These are phyloP conservation scores for Aspergillus steynii DNA, from an alignment of 495 filamentous ascomycete genomes.

Conservation along the genomic window DNA sequence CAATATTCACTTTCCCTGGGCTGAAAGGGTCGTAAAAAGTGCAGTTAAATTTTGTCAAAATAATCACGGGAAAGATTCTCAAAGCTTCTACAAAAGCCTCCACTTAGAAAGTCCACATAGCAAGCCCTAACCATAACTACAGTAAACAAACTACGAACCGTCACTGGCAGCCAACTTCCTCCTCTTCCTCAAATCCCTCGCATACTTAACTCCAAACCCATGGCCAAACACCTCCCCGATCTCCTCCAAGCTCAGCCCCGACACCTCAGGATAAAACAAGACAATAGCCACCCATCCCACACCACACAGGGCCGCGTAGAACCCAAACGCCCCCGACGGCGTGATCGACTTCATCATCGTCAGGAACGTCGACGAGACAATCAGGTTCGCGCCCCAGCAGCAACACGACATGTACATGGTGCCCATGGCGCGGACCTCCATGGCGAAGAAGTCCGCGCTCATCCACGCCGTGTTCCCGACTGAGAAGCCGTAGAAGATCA, in stretches of 20 bases:
- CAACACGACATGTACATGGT: conserved; percentile 47
- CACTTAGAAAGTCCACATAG: too few relatives aligned
- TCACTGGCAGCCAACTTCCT: too few relatives aligned
- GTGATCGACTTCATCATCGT: conserved; percentile 46
- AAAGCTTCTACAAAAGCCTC: too few relatives aligned
- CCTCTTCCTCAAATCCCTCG: conserved; percentile 30
- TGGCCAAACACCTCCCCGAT: conserved; percentile 43
- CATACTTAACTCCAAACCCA: conserved; percentile 42
- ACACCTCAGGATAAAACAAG: conserved; percentile 47
- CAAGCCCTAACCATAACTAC: too few relatives aligned
- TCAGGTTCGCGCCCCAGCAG: conserved; percentile 50
- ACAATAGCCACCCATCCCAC: conserved; percentile 43
- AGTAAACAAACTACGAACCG: too few relatives aligned
- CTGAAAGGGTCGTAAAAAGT: too few relatives aligned
- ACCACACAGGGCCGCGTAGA: conserved; percentile 46
- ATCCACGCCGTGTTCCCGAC: conserved; percentile 51
- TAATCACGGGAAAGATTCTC: too few relatives aligned
- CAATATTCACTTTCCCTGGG: too few relatives aligned
- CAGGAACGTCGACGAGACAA: conserved; percentile 49
- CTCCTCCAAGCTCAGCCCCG: conserved; percentile 45
- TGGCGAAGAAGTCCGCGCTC: conserved; percentile 45
- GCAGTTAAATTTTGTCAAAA: too few relatives aligned
- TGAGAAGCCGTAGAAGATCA: conserved; percentile 39
- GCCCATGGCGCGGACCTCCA: conserved; percentile 48
- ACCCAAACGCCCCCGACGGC: conserved; percentile 47